Conservation (phyloP, 257 asterid genomes). For the Nicotiana noctiflora region DNA sequence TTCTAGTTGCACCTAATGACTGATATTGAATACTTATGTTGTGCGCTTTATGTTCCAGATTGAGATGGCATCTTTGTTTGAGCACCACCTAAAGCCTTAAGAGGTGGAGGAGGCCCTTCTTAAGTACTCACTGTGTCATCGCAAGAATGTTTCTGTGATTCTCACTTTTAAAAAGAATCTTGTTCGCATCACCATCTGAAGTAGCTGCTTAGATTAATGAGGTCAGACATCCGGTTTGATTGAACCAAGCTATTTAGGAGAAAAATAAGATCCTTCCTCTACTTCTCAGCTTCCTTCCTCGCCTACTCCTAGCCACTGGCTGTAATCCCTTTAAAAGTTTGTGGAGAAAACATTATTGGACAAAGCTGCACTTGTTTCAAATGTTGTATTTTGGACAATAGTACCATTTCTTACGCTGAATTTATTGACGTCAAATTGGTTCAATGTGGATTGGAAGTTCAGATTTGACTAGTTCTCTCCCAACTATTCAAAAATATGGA, state of each 20-base stretch:
- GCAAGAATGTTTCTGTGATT: neutral
- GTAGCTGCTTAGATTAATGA: neutral
- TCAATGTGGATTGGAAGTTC: neutral
- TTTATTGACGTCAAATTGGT: neutral
- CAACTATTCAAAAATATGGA: neutral
- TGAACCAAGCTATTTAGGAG: neutral
- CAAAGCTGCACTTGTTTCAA: neutral
- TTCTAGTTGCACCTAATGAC: neutral
- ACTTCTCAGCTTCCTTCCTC: neutral
- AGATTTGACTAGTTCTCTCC: neutral
- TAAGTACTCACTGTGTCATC: neutral
- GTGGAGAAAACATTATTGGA: neutral
- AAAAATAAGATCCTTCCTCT: neutral
- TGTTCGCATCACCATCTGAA: neutral
- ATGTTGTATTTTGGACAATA: neutral
- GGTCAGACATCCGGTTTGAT: neutral
- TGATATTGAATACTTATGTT: neutral
- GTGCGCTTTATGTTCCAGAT: constrained; percentile 42
- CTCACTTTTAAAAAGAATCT: neutral
- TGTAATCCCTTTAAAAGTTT: neutral
- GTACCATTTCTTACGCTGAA: neutral
- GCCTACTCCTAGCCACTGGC: neutral
- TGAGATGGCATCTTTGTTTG: constrained; percentile 91
- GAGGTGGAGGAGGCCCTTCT: neutral
- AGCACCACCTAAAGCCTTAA: constrained; percentile 70